These are phyloP conservation scores for Colletotrichum tofieldiae DNA, from an alignment of 2,329 filamentous ascomycete species.

Conservation along the genomic window DNA sequence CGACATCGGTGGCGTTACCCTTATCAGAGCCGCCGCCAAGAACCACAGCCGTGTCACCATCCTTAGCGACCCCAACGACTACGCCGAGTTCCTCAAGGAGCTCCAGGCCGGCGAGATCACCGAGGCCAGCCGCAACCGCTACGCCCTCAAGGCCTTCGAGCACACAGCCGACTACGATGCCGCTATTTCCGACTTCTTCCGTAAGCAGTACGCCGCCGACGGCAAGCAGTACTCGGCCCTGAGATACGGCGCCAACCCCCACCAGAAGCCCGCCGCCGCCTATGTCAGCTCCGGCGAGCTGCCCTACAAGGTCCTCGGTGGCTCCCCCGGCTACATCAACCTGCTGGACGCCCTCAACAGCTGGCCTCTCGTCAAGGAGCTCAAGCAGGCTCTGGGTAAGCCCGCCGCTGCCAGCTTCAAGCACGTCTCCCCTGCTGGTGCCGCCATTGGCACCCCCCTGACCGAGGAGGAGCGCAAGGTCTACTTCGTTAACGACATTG, in stretches of 20 bases:
- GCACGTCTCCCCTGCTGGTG: slow-evolving; percentile 97
- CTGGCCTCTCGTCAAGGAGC: slow-evolving; percentile 97
- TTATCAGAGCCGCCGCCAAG: slow-evolving; percentile 96
- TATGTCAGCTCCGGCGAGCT: slow-evolving; percentile 81
- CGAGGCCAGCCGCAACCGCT: slow-evolving; percentile 87
- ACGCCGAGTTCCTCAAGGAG: slow-evolving; percentile 93
- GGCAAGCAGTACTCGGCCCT: slow-evolving; percentile 88
- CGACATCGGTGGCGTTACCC: slow-evolving; percentile 96
- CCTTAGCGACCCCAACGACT: slow-evolving; percentile 93
- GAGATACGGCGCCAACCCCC: slow-evolving; percentile 96
- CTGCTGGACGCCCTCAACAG: slow-evolving; percentile 95
- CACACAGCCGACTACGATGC: slow-evolving; percentile 98
- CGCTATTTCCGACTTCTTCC: slow-evolving; percentile 97
- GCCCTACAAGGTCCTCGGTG: slow-evolving; percentile 95
- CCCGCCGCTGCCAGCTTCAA: slow-evolving; percentile 98
- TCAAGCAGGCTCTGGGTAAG: slow-evolving; percentile 88
- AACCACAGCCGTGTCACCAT: slow-evolving; percentile 97
- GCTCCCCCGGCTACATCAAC: slow-evolving; percentile 97
- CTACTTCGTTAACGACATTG: slow-evolving; percentile 98
- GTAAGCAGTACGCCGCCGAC: slow-evolving; percentile 92
- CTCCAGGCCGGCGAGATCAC: slow-evolving; percentile 89
- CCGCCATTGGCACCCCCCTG: slow-evolving; percentile 91
- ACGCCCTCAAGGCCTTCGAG: slow-evolving; percentile 97
- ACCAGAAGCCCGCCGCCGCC: slow-evolving; percentile 96
- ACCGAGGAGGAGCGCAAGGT: slow-evolving; percentile 93